These are phyloP conservation scores for Apiospora phragmitis DNA, from an alignment of 2,329 filamentous ascomycete genomes.

Conservation along the genomic window DNA sequence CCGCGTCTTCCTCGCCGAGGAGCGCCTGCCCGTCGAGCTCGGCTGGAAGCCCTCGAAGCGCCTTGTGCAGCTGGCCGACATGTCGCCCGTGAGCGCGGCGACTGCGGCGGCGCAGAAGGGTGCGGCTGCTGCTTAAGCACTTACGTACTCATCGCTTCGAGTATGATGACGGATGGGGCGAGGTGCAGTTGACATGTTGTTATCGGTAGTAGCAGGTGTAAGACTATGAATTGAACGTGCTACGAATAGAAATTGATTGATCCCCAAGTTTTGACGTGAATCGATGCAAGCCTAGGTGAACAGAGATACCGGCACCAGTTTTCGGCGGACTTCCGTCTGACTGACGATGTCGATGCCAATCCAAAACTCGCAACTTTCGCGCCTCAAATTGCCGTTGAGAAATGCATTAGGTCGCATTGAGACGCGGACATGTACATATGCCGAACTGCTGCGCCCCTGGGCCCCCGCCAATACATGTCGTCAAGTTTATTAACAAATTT, in stretches of 20 bases:
- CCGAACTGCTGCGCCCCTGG: too few relatives aligned
- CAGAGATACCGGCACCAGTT: neutral
- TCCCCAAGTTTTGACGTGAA: neutral
- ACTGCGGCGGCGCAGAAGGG: slow-evolving; percentile 3
- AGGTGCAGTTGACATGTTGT: neutral
- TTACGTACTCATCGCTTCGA: neutral
- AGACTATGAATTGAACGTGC: neutral
- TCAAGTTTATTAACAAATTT: neutral
- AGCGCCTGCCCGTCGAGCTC: slow-evolving; percentile 9
- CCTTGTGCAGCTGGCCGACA: neutral
- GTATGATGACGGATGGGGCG: neutral
- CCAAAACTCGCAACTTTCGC: neutral
- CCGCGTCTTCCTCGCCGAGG: neutral
- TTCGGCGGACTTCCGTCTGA: neutral
- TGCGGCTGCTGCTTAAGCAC: neutral
- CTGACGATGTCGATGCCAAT: neutral
- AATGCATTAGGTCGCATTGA: neutral
- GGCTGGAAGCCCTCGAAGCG: slow-evolving; percentile 5
- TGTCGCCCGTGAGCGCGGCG: neutral
- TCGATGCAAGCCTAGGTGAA: neutral
- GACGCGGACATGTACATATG: too few relatives aligned
- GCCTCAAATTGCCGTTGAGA: neutral
- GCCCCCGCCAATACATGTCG: too few relatives aligned
- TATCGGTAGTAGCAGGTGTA: neutral
- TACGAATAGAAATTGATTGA: neutral